Percentiles rank a stretch among this genome's conserved stretches.
Evolutionary conservation across 2,329 filamentous ascomycete species (phyloP).

Genomic region (Stemphylium lycopersici): DNA sequence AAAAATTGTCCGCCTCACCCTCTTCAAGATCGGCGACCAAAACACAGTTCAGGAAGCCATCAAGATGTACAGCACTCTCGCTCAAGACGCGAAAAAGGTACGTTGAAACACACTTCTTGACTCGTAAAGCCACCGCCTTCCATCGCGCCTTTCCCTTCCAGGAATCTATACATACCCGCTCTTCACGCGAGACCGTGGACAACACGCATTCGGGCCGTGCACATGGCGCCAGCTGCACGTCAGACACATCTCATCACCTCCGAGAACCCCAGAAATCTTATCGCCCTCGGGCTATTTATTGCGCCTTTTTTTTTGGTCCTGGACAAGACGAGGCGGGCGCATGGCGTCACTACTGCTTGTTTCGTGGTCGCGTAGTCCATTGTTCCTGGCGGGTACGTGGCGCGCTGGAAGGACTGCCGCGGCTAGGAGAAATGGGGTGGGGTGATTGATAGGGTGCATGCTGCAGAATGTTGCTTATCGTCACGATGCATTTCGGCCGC

Average conservation of each 20-base stretch:
- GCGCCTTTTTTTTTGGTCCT: not conserved
- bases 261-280: conserved; percentile 15
- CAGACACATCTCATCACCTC: conserved; percentile 24
- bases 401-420: conserved; percentile 6
- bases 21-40: conserved; percentile 46
- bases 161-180: conserved; percentile 22
- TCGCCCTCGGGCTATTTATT: conserved; percentile 15
- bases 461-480: not conserved
- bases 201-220: conserved; percentile 11
- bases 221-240: conserved; percentile 16
- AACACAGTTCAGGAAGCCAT: conserved; percentile 37
- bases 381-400: conserved; percentile 10
- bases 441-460: conserved; percentile 18
- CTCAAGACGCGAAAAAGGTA: conserved; percentile 45
- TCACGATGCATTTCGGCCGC: conserved; percentile 7
- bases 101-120: conserved; percentile 15
- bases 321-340: not conserved
- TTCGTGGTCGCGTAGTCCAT: conserved; percentile 7
- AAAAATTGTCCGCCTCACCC: conserved; percentile 44
- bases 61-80: conserved; percentile 43
- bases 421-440: conserved; percentile 11
- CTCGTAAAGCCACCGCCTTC: not conserved
- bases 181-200: not conserved
- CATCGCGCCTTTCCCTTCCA: not conserved
- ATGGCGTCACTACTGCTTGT: conserved; percentile 2